phyloP scores from a whole-genome alignment of 768 basidiomycete species.

The Clathrus columnatus region DNA sequence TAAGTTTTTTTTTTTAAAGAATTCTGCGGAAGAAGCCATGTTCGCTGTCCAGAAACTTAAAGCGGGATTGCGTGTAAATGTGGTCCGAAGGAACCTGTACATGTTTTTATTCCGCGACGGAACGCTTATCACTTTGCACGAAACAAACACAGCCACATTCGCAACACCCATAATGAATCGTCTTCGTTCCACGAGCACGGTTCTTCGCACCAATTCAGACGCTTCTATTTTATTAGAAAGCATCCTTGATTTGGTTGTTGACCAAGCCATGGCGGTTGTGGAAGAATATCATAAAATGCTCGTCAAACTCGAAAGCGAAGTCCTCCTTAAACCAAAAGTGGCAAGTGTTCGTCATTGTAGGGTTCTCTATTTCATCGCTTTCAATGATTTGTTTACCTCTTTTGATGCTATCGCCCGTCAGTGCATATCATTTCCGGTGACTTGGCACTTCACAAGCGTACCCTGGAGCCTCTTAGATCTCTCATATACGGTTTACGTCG shows the following conservation, averaged over 20 bases:
- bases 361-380: slow-evolving; percentile 15
- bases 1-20: slow-evolving; percentile 24
- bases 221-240: slow-evolving; percentile 61
- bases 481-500: slow-evolving; percentile 59
- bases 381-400: slow-evolving; percentile 4
- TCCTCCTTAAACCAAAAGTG: slow-evolving; percentile 54
- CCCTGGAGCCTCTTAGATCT: slow-evolving; percentile 61
- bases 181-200: slow-evolving; percentile 47
- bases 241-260: slow-evolving; percentile 62
- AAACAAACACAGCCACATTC: slow-evolving; percentile 36
- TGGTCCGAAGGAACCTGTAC: slow-evolving; percentile 54
- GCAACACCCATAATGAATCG: slow-evolving; percentile 52
- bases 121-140: slow-evolving; percentile 54
- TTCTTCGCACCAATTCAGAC: slow-evolving; percentile 54
- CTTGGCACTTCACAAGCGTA: slow-evolving; percentile 63
- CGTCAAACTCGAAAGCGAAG: slow-evolving; percentile 47
- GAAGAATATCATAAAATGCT: slow-evolving; percentile 61
- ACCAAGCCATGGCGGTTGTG: slow-evolving; percentile 56
- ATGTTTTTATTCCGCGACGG: slow-evolving; percentile 63
- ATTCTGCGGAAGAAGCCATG: slow-evolving; percentile 17
- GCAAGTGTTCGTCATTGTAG: slow-evolving; percentile 49
- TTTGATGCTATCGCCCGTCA: slow-evolving; percentile 19
- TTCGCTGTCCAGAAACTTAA: slow-evolving; percentile 29
- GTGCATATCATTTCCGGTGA: slow-evolving; percentile 74
- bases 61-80: slow-evolving; percentile 49